Evolutionary conservation across 371 early-diverging fungal species (phyloP).

Genomic region (Mortierella sp.): DNA sequence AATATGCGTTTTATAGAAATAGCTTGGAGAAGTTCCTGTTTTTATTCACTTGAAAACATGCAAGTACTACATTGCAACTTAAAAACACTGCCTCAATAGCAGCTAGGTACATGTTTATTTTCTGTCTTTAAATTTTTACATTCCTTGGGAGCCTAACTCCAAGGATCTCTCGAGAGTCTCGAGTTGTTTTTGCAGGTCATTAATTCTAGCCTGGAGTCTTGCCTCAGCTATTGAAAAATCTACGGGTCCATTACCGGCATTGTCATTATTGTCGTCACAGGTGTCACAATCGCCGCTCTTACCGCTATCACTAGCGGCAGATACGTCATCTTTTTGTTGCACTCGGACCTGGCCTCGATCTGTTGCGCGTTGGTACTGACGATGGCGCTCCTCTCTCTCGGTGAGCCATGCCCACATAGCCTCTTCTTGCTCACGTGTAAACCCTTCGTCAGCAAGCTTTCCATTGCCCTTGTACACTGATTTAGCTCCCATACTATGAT

Average conservation of each 20-base stretch:
- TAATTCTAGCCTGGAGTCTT: constrained; percentile 38
- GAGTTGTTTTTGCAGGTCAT: constrained; percentile 43
- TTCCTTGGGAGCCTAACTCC: constrained; percentile 2
- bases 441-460: neutral
- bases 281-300: neutral
- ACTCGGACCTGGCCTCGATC: constrained; percentile 11
- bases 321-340: constrained; percentile 10
- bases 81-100: too few species aligned
- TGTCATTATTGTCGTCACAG: constrained; percentile 11
- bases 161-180: constrained; percentile 34
- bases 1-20: too few species aligned
- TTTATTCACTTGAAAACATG: too few species aligned
- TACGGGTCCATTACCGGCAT: neutral
- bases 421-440: constrained; percentile 34
- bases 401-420: constrained; percentile 54
- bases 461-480: neutral
- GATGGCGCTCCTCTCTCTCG: constrained; percentile 35
- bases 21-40: too few species aligned
- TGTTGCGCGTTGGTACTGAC: constrained; percentile 21
- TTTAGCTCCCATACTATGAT: neutral
- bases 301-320: neutral
- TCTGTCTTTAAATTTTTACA: constrained; percentile 10
- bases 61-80: too few species aligned
- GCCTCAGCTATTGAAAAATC: constrained; percentile 27
- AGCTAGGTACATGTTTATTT: constrained; percentile 3